Conservation (phyloP, 1,139 yeast genomes). For the Spencermartinsiella ligniputridi region DNA sequence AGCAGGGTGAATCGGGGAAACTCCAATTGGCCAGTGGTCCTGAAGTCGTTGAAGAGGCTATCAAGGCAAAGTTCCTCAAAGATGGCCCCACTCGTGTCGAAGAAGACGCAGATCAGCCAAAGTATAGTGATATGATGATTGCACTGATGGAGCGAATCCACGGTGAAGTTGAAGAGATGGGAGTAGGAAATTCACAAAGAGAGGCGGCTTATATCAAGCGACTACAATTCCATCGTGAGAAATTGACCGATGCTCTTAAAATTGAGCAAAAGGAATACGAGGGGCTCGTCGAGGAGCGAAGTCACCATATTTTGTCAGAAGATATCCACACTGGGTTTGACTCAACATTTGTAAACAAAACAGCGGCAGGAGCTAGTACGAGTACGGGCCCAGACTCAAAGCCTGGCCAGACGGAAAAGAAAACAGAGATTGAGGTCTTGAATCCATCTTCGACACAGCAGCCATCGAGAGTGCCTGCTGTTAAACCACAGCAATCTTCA, state of each 20-base stretch:
- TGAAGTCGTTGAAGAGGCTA: slow-evolving; percentile 28
- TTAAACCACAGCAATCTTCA: slow-evolving; percentile 20
- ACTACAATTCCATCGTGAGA: slow-evolving; percentile 33
- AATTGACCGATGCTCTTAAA: slow-evolving; percentile 36
- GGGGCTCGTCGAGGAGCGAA: slow-evolving; percentile 65
- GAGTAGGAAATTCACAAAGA: slow-evolving; percentile 14
- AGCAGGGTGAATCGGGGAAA: slow-evolving; percentile 23
- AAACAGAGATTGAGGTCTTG: slow-evolving; percentile 37
- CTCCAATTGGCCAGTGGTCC: slow-evolving; percentile 34
- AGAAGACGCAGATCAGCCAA: slow-evolving; percentile 56
- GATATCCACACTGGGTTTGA: slow-evolving; percentile 95
- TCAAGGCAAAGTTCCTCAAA: slow-evolving; percentile 23
- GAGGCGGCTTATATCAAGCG: slow-evolving; percentile 23
- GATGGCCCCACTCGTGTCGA: slow-evolving; percentile 44
- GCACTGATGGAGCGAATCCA: slow-evolving; percentile 71
- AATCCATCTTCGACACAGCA: slow-evolving; percentile 15
- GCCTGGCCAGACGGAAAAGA: slow-evolving; percentile 9
- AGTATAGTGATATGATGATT: slow-evolving; percentile 90
- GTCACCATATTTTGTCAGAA: slow-evolving; percentile 75
- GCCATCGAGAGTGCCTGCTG: slow-evolving; percentile 4
- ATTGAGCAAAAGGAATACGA: slow-evolving; percentile 67
- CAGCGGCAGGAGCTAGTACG: slow-evolving; percentile 15
- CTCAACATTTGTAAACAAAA: slow-evolving; percentile 68
- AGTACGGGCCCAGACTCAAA: slow-evolving; percentile 6
- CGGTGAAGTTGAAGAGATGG: slow-evolving; percentile 40